Evolutionary conservation across 1,284 basidiomycete species (phyloP).

Genomic region (Microbotryomycetes sp.): DNA sequence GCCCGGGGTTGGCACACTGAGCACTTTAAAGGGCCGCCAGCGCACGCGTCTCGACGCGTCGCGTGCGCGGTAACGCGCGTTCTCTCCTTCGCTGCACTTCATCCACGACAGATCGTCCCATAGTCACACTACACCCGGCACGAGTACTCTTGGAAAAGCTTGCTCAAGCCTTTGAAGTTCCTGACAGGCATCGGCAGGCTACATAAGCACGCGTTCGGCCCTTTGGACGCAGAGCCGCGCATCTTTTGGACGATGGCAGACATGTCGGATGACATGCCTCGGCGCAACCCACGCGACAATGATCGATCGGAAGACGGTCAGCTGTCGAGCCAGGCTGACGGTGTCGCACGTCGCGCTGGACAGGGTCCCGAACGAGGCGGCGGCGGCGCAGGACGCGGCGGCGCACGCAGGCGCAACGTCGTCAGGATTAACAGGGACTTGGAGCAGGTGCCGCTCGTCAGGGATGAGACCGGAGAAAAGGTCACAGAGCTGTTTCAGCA

Average conservation of each 20-base stretch:
- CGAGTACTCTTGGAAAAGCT: neutral
- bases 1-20: too few species aligned
- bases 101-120: neutral
- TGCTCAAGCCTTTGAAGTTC: too few species aligned
- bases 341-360: neutral
- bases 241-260: too few species aligned
- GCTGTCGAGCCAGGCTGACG: neutral
- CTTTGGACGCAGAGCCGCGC: too few species aligned
- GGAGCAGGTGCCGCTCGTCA: conserved; percentile 66
- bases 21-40: too few species aligned
- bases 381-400: neutral
- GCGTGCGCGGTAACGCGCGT: neutral
- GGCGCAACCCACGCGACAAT: neutral
- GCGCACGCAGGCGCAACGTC: conserved; percentile 1
- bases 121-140: neutral
- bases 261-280: neutral
- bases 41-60: neutral
- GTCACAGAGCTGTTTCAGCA: conserved; percentile 82
- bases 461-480: conserved; percentile 86
- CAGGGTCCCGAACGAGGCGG: neutral
- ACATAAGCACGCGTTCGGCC: too few species aligned
- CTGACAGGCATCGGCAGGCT: too few species aligned
- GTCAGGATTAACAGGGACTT: conserved; percentile 22
- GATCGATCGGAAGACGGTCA: neutral
- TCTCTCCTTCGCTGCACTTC: neutral